Percentiles rank a stretch among this genome's conserved stretches.
Evolutionary conservation across 164 flowering plant species (phyloP).

Genomic region (Macadamia tetraphylla): DNA sequence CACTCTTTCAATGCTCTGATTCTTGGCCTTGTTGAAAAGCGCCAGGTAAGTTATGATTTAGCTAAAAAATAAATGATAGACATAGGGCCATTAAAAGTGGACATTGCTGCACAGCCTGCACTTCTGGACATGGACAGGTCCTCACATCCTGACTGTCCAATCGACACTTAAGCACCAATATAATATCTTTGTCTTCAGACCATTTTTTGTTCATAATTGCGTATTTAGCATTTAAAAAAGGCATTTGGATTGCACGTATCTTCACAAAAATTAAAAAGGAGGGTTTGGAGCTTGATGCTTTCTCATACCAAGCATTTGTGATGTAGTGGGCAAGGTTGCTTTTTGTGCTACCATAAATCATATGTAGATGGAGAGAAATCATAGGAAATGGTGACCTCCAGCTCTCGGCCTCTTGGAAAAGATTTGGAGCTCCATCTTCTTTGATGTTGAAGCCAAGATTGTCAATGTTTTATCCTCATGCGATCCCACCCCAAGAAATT

Average conservation of each 20-base stretch:
- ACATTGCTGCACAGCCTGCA: too few species aligned
- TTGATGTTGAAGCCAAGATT: too few species aligned
- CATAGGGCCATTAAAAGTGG: neutral
- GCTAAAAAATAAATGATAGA: neutral
- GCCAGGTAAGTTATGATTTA: slow-evolving; percentile 49
- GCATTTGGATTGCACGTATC: neutral
- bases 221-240: too few species aligned
- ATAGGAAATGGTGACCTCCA: too few species aligned
- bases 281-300: slow-evolving; percentile 79
- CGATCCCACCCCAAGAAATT: too few species aligned
- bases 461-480: too few species aligned
- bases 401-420: too few species aligned
- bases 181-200: neutral
- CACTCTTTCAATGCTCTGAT: slow-evolving; percentile 83
- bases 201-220: neutral
- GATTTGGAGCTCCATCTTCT: too few species aligned
- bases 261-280: slow-evolving; percentile 75
- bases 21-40: slow-evolving; percentile 84
- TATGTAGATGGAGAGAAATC: too few species aligned
- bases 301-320: slow-evolving; percentile 69
- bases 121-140: neutral
- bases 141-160: neutral
- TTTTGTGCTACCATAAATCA: too few species aligned
- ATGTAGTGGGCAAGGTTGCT: too few species aligned
- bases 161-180: neutral